These are phyloP conservation scores for Magnaporthiopsis rhizophila DNA, from an alignment of 2,329 filamentous ascomycete genomes.

Conservation along the genomic window DNA sequence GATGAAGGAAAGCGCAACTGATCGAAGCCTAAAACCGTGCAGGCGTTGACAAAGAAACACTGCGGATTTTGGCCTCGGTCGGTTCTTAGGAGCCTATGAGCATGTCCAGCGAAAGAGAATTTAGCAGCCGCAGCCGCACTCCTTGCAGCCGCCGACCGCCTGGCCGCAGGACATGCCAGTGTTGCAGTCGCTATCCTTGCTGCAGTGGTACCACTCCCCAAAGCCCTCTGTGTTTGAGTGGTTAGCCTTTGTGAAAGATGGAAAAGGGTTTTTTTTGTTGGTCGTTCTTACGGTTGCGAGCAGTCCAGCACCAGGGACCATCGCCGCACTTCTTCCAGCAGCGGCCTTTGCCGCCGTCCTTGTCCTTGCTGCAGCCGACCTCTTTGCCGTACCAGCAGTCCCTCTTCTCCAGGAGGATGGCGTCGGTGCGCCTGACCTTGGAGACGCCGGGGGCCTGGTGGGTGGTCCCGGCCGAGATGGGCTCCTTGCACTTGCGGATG, in stretches of 20 bases:
- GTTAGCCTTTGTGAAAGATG: neutral
- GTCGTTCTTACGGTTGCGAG: neutral
- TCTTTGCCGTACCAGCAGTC: neutral
- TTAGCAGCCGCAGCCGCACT: neutral
- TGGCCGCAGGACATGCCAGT: neutral
- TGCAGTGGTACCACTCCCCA: neutral
- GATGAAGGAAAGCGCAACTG: too few species aligned
- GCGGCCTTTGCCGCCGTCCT: too few species aligned
- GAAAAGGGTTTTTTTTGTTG: too few species aligned
- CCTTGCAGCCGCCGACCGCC: neutral
- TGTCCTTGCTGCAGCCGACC: neutral
- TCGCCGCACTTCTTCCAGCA: neutral
- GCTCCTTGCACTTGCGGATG: neutral
- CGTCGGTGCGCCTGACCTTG: neutral
- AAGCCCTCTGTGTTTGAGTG: neutral
- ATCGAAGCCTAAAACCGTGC: too few species aligned
- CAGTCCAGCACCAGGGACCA: neutral
- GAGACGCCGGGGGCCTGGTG: neutral
- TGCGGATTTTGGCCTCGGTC: neutral
- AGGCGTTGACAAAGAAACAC: neutral
- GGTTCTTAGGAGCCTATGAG: too few species aligned
- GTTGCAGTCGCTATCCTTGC: neutral
- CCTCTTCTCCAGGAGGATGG: neutral
- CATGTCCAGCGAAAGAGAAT: neutral
- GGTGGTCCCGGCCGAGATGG: neutral